Conservation (phyloP, 139 green algal species). For the Micromonas commoda region DNA sequence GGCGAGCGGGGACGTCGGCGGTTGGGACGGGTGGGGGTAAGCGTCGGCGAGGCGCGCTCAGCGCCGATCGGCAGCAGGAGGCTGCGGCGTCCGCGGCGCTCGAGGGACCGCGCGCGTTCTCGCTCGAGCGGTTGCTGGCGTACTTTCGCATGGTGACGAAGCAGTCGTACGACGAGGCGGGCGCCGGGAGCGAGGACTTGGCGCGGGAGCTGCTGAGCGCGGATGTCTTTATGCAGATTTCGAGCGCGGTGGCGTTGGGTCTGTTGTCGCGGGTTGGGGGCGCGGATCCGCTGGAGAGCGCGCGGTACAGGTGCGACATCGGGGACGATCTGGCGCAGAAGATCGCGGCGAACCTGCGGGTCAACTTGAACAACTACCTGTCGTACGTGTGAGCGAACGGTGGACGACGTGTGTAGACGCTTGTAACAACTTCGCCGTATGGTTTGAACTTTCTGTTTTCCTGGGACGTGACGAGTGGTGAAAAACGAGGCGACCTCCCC, state of each 20-base stretch:
- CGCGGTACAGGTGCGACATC: constrained; percentile 11
- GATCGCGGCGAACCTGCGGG: constrained; percentile 6
- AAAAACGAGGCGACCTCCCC: too few relatives aligned
- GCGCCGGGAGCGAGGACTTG: constrained; percentile 4
- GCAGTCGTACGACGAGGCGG: constrained; percentile 5
- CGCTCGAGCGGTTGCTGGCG: constrained; percentile 15
- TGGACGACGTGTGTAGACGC: background rate
- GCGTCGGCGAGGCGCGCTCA: background rate
- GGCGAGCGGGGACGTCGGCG: background rate
- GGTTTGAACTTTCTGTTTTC: too few relatives aligned
- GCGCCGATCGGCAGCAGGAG: background rate
- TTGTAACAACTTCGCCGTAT: background rate
- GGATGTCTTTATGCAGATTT: constrained; percentile 25
- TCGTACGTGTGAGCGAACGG: background rate
- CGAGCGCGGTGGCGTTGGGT: background rate
- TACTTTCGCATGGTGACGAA: constrained; percentile 2
- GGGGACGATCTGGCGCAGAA: constrained; percentile 15
- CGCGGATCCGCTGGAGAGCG: constrained; percentile 2
- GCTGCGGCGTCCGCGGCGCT: background rate
- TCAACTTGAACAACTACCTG: constrained; percentile 24
- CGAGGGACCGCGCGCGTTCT: background rate
- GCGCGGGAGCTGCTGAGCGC: constrained; percentile 15
- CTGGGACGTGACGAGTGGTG: too few relatives aligned
- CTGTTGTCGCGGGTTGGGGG: background rate
- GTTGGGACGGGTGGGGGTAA: background rate